Percentiles rank a stretch among this genome's conserved stretches.
Evolutionary conservation across 176 grass and related monocot species (phyloP).

Genomic region (Saccharum officinarum): DNA sequence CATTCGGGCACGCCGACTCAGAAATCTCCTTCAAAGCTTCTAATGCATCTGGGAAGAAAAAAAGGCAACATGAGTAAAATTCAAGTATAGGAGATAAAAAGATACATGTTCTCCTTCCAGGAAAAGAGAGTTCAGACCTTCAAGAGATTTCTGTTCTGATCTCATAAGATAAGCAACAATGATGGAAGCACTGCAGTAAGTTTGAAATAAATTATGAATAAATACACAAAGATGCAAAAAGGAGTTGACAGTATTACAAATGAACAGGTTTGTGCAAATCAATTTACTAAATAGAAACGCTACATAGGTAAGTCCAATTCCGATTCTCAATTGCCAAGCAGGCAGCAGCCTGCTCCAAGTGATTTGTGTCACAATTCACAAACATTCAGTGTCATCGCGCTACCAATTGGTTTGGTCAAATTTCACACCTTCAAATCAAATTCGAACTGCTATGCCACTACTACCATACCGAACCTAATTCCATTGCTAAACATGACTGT

Average conservation of each 20-base stretch:
- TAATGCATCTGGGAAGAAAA: constrained; percentile 78
- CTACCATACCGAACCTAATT: background rate
- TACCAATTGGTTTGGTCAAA: background rate
- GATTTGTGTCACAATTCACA: background rate
- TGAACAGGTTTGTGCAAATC: background rate
- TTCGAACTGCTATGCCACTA: background rate
- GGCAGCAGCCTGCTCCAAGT: background rate
- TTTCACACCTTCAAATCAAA: background rate
- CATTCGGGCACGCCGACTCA: constrained; percentile 65
- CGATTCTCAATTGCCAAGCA: background rate
- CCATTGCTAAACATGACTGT: background rate
- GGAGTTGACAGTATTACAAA: background rate
- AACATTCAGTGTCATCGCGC: background rate
- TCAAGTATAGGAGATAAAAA: background rate
- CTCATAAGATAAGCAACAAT: constrained; percentile 87
- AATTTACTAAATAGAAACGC: background rate
- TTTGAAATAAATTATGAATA: constrained; percentile 26
- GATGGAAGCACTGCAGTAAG: constrained; percentile 66
- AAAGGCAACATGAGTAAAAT: background rate
- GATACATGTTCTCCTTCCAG: background rate
- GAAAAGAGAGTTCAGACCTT: constrained; percentile 49
- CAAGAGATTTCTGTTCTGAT: constrained; percentile 77
- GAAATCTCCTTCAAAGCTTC: constrained; percentile 69
- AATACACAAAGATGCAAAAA: background rate
- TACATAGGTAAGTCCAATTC: background rate